A percentile compares a stretch with the other conserved stretches of the same genome.
These are phyloP conservation scores for Diaporthe sp. DNA, from an alignment of 2,329 filamentous ascomycete genomes.

Conservation along the genomic window DNA sequence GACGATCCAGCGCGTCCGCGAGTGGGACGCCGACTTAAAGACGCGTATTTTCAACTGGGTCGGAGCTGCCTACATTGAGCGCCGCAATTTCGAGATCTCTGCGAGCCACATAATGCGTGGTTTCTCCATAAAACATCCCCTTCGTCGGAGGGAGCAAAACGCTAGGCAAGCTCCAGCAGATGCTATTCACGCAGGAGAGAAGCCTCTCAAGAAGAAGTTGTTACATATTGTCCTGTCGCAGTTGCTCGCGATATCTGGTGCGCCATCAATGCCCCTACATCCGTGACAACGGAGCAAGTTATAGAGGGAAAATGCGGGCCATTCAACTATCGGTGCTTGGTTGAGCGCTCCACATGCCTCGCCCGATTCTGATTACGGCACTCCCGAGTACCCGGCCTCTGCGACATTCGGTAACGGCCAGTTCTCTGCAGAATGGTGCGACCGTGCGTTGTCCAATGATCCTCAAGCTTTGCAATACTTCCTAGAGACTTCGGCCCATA, in stretches of 20 bases:
- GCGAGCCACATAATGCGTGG: conserved; percentile 95
- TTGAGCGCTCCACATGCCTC: conserved; percentile 63
- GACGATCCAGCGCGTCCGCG: conserved; percentile 88
- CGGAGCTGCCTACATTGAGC: conserved; percentile 90
- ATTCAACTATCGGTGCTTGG: conserved; percentile 58
- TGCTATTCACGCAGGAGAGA: too few relatives aligned
- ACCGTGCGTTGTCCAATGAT: conserved; percentile 51
- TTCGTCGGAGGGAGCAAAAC: too few relatives aligned
- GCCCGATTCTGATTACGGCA: conserved; percentile 73
- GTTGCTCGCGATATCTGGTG: too few relatives aligned
- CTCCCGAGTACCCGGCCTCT: conserved; percentile 70
- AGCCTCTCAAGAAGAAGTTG: too few relatives aligned
- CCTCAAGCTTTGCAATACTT: conserved; percentile 60
- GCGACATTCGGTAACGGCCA: conserved; percentile 67
- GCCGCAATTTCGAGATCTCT: conserved; percentile 96
- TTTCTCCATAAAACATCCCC: too few relatives aligned
- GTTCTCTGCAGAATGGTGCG: conserved; percentile 70
- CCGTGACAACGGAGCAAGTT: too few relatives aligned
- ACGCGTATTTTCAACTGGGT: conserved; percentile 87
- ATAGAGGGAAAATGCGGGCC: too few relatives aligned
- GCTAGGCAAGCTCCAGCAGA: too few relatives aligned
- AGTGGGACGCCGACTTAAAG: conserved; percentile 69
- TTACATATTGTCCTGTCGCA: too few relatives aligned
- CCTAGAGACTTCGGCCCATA: conserved; percentile 51
- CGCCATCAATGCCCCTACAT: too few relatives aligned